Percentiles rank a stretch among this genome's conserved stretches.
Conservation (phyloP, 257 asterid species). For the Euphrasia confusa region DNA sequence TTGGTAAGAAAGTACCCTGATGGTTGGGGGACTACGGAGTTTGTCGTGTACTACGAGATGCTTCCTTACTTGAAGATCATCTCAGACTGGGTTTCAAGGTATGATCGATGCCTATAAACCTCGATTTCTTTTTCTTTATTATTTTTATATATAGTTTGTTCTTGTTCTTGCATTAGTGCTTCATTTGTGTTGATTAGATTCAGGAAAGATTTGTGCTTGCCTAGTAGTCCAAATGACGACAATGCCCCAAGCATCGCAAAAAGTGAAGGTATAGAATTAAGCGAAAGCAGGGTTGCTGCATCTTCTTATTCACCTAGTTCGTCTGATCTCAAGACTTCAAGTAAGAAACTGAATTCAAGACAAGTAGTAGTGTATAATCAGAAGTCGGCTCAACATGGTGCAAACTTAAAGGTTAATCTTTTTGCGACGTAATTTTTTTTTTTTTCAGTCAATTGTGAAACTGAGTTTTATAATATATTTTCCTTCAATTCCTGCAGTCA, state of each 20-base stretch:
- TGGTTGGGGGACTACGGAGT: conserved; percentile 38
- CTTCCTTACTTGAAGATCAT: conserved; percentile 58
- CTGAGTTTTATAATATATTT: too few species aligned
- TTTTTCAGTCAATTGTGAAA: too few species aligned
- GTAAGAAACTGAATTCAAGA: conserved; percentile 22
- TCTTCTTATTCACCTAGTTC: neutral
- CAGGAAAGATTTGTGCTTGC: conserved; percentile 39
- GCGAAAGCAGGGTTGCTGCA: conserved; percentile 1
- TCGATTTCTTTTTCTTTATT: neutral
- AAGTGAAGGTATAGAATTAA: conserved; percentile 8
- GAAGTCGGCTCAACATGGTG: conserved; percentile 20
- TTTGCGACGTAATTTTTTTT: neutral
- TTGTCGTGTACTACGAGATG: conserved; percentile 42
- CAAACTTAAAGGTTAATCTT: conserved; percentile 27
- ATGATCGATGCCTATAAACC: conserved; percentile 17
- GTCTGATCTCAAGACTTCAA: neutral
- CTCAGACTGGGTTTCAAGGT: conserved; percentile 52
- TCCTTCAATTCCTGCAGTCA: conserved; percentile 20
- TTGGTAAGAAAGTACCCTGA: conserved; percentile 30
- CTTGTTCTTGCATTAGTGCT: neutral
- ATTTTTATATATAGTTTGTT: neutral
- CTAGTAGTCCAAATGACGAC: conserved; percentile 13
- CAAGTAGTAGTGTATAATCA: conserved; percentile 15
- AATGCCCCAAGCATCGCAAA: conserved; percentile 19
- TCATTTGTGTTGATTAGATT: conserved; percentile 18